A percentile compares a stretch with the other conserved stretches of the same genome.
Evolutionary conservation across 202 grass and related monocot species (phyloP).

Genomic region (Schoenoplectus tabernaemontani): DNA sequence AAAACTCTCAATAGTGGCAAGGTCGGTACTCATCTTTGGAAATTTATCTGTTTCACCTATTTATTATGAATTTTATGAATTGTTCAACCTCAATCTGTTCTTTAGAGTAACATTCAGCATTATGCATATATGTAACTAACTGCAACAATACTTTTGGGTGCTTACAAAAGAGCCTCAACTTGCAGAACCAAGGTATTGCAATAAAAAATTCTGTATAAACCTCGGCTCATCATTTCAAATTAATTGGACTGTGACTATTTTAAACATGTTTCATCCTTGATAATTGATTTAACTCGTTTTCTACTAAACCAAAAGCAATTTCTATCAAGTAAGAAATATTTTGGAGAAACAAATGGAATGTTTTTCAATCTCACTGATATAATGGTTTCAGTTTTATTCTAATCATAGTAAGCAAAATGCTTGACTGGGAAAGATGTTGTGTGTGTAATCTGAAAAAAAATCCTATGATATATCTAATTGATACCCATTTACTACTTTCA

Average conservation of each 20-base stretch:
- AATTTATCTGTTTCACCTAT: background rate
- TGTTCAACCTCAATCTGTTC: background rate
- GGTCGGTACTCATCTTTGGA: slow-evolving; percentile 28
- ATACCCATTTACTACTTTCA: slow-evolving; percentile 13
- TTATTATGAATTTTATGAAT: background rate
- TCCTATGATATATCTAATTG: background rate
- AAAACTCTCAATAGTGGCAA: slow-evolving; percentile 96
- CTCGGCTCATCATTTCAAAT: background rate
- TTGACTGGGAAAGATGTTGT: background rate
- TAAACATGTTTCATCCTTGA: background rate
- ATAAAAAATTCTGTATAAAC: background rate
- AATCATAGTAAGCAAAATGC: background rate
- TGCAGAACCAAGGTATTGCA: background rate
- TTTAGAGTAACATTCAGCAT: background rate
- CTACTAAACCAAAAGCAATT: background rate
- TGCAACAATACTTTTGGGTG: background rate
- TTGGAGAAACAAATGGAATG: background rate
- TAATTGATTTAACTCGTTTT: background rate
- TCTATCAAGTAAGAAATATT: background rate
- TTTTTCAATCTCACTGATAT: slow-evolving; percentile 3
- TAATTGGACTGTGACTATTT: background rate
- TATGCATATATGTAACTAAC: background rate
- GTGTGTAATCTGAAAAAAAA: background rate
- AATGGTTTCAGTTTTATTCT: background rate
- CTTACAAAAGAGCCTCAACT: background rate